Conservation (phyloP, 768 basidiomycete genomes). For the Kwoniella mangroviensis region DNA sequence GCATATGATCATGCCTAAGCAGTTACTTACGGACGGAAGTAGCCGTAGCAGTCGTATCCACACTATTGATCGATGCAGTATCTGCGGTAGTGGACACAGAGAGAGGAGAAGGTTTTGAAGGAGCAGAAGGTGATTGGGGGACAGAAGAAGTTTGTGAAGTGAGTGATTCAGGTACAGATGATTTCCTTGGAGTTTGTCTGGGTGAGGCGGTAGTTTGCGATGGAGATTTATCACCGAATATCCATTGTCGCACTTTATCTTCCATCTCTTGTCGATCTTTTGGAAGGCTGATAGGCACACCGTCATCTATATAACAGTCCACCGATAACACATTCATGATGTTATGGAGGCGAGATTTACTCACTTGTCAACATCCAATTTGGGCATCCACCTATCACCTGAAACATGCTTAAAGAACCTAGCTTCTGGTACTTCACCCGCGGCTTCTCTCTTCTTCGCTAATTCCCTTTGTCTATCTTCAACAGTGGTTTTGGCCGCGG, state of each 20-base stretch:
- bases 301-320: no score
- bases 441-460: constrained; percentile 74
- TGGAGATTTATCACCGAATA: constrained; percentile 61
- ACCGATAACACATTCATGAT: background rate
- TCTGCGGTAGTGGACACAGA: background rate
- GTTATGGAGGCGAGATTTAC: constrained; percentile 1
- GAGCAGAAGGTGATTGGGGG: background rate
- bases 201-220: constrained; percentile 3
- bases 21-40: constrained; percentile 26
- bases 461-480: constrained; percentile 90
- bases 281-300: constrained; percentile 65
- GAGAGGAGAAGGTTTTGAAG: background rate
- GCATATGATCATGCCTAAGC: background rate
- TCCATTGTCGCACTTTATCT: constrained; percentile 74
- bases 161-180: constrained; percentile 11
- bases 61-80: constrained; percentile 14
- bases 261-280: constrained; percentile 71
- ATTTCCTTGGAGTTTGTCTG: constrained; percentile 6
- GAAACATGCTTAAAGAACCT: constrained; percentile 74
- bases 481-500: constrained; percentile 82
- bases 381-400: constrained; percentile 82
- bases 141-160: background rate
- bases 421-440: constrained; percentile 66
- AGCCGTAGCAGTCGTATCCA: constrained; percentile 15
- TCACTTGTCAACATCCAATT: constrained; percentile 62